Conservation (phyloP, 257 asterid species). For the Salvia hispanica region DNA sequence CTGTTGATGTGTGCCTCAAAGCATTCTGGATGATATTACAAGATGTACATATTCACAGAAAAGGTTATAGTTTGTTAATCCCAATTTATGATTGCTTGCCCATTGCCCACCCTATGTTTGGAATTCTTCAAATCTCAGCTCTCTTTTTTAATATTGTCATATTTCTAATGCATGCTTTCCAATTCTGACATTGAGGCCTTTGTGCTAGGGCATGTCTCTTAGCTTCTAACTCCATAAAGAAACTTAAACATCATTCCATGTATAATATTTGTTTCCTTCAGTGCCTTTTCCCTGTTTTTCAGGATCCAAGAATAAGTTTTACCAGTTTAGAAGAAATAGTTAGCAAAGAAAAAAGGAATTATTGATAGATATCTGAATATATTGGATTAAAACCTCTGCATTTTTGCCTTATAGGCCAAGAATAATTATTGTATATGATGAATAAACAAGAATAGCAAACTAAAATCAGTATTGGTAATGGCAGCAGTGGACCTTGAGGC, state of each 20-base stretch:
- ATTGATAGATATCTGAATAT: neutral
- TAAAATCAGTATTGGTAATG: neutral
- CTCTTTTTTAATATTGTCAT: conserved; percentile 2
- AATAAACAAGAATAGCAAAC: neutral
- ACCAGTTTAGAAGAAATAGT: neutral
- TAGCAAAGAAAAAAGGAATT: neutral
- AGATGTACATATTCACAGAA: neutral
- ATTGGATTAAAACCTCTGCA: neutral
- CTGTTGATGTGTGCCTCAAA: neutral
- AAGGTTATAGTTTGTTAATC: neutral
- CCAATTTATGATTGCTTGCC: neutral
- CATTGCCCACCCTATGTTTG: neutral
- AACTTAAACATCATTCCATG: neutral
- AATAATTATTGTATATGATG: neutral
- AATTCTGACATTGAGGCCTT: neutral
- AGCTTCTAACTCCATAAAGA: neutral
- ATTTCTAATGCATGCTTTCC: neutral
- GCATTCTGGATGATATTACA: neutral
- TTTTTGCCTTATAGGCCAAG: neutral
- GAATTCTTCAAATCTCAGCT: neutral
- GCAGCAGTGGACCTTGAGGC: neutral
- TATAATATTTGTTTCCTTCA: neutral
- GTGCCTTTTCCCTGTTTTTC: neutral
- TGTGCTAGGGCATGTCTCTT: neutral
- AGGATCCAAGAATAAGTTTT: neutral